Evolutionary conservation across 176 grass and related monocot species (phyloP).

Genomic region (Saccharum officinarum): DNA sequence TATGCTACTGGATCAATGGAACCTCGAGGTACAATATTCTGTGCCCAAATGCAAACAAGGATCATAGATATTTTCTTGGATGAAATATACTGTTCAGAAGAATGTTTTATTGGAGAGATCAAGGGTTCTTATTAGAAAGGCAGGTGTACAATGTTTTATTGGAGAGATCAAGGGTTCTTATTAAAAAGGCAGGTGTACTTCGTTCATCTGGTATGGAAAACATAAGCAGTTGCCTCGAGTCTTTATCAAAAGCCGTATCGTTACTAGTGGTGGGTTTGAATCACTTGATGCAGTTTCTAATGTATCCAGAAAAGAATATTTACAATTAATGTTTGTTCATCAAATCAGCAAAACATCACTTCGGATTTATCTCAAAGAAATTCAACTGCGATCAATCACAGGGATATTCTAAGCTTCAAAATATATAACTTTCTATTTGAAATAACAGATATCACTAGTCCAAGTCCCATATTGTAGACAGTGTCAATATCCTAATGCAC

Average conservation of each 20-base stretch:
- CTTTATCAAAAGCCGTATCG: constrained; percentile 73
- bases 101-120: constrained; percentile 47
- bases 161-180: constrained; percentile 68
- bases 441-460: background rate
- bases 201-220: constrained; percentile 55
- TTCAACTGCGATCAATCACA: constrained; percentile 41
- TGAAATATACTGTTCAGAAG: constrained; percentile 66
- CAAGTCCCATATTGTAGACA: background rate
- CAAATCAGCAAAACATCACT: constrained; percentile 35
- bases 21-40: constrained; percentile 45
- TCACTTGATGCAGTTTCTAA: background rate
- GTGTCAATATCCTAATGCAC: background rate
- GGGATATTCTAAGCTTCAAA: too few species aligned
- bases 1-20: constrained; percentile 42
- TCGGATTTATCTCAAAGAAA: constrained; percentile 39
- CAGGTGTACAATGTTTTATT: constrained; percentile 8
- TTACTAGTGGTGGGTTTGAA: constrained; percentile 64
- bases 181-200: constrained; percentile 61
- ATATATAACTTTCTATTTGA: background rate
- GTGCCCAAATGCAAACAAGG: constrained; percentile 63
- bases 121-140: constrained; percentile 76
- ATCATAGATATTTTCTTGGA: constrained; percentile 71
- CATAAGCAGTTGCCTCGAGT: constrained; percentile 55
- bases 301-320: constrained; percentile 4
- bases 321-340: constrained; percentile 32